Base-by-base conservation (phyloP, 345 rosid species). In the Luvunga scandens region DNA sequence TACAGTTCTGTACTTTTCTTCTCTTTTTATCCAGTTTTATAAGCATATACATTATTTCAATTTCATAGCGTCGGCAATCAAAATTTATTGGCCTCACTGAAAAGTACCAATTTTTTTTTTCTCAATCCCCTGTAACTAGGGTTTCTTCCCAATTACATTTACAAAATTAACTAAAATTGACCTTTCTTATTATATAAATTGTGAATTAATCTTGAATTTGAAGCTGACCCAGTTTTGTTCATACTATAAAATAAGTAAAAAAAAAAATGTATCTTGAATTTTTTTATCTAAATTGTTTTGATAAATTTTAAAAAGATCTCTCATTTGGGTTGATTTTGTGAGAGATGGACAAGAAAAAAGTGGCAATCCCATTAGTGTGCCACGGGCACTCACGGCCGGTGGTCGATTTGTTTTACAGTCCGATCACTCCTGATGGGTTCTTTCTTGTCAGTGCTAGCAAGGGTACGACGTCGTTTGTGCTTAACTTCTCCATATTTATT, bases 371-470 rank as follows among this genome's bases (percentile, higher is more conserved):
- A 48, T 72, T 90, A 67, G 91, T 90, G 7, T 90, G 91, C 80
- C 93, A 90, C 48, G 91, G 93, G 42, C 93, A 90, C 75, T 90
- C 91, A 5, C 88, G 93, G 57, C 93, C 93, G 1, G 93, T 90
- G 13, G 91, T 90, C 62, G 93, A 86, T 86, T 83, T 90, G 74
- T 88, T 81, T 68, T 90, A 88, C 86, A 90, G 93, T 60, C 91
- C 93, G 66, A 66, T 83, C 66, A 88, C 93, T 60, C 88, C 90
- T 1, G 93, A 90, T 81, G 93, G 93, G 3, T 88, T 85, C 81
- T 90, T 90, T 68, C 90, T 90, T 79, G 85, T 90, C 73, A 90
- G 93, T 80, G 93, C 93, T 30, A 90, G 93, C 84, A 90, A 90
- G 79, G 93, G 93, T 90, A 70, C 34, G 50, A 1, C 30, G 64